Percentiles rank a stretch among this genome's conserved stretches.
phyloP scores from a whole-genome alignment of 148 eudicot species.

The Vaccinium darrowii region DNA sequence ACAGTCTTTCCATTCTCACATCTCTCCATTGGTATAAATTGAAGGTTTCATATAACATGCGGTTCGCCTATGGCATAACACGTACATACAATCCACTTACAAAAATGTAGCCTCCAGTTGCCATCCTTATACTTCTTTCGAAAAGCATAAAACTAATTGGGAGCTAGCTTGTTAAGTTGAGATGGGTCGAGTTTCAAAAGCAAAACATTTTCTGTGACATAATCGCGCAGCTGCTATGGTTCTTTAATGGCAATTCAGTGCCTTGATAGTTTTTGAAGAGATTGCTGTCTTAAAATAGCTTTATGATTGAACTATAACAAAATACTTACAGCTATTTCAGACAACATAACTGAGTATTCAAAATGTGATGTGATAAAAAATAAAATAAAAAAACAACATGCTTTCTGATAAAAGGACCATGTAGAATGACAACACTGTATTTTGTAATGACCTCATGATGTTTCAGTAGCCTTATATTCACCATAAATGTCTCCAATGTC shows the following conservation, averaged over 20 bases:
- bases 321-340: not conserved
- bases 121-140: too few relatives aligned
- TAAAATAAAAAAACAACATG: not conserved
- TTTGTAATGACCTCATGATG: conserved; percentile 24
- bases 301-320: not conserved
- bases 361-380: not conserved
- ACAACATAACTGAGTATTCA: not conserved
- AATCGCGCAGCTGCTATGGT: not conserved
- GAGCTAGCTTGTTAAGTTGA: too few relatives aligned
- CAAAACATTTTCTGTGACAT: too few relatives aligned
- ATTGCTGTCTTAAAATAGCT: not conserved
- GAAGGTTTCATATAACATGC: too few relatives aligned
- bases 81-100: too few relatives aligned
- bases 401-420: not conserved
- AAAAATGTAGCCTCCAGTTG: too few relatives aligned
- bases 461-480: conserved; percentile 50
- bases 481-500: conserved; percentile 65
- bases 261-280: not conserved
- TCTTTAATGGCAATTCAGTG: not conserved
- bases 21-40: too few relatives aligned
- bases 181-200: too few relatives aligned
- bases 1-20: too few relatives aligned
- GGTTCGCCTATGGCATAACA: too few relatives aligned
- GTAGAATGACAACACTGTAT: not conserved
- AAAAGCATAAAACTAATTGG: too few relatives aligned